A percentile compares a stretch with the other conserved stretches of the same genome.
Conservation (phyloP, 768 basidiomycete species). For the Lactifluus hygrophoroides region DNA sequence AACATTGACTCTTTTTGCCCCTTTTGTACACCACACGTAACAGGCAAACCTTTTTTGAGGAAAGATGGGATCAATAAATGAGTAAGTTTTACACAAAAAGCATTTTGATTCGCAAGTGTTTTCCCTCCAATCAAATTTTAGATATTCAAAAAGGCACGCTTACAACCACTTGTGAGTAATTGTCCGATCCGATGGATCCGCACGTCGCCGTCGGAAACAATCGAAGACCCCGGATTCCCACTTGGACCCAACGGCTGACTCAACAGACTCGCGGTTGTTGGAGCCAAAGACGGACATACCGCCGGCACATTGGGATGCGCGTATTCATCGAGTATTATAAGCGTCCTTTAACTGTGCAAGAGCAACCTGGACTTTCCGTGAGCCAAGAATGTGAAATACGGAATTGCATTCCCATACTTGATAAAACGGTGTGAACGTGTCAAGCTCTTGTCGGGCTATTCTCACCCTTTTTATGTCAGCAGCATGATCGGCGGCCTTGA, state of each 20-base stretch:
- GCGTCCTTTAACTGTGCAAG: slow-evolving; percentile 11
- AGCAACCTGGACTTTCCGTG: slow-evolving; percentile 3
- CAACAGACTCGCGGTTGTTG: background rate
- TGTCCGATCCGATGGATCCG: no score
- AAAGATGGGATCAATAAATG: no score
- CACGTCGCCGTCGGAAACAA: no score
- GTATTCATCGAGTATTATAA: background rate
- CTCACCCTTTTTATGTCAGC: slow-evolving; percentile 2
- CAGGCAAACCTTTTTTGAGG: no score
- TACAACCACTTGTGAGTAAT: no score
- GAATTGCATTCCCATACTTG: slow-evolving; percentile 4
- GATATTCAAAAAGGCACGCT: no score
- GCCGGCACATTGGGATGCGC: background rate
- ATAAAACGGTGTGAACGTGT: slow-evolving; percentile 10
- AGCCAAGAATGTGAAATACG: background rate
- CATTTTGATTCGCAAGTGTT: no score
- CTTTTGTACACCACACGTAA: background rate
- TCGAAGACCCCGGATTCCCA: background rate
- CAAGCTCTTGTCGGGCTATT: slow-evolving; percentile 5
- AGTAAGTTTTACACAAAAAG: background rate
- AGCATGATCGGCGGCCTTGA: slow-evolving; percentile 12
- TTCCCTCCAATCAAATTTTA: no score
- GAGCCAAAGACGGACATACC: background rate
- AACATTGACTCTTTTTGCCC: no score
- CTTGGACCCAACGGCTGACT: no score